Conservation (phyloP, 2,329 filamentous ascomycete genomes). For the Aspergillus hiratsukae region DNA sequence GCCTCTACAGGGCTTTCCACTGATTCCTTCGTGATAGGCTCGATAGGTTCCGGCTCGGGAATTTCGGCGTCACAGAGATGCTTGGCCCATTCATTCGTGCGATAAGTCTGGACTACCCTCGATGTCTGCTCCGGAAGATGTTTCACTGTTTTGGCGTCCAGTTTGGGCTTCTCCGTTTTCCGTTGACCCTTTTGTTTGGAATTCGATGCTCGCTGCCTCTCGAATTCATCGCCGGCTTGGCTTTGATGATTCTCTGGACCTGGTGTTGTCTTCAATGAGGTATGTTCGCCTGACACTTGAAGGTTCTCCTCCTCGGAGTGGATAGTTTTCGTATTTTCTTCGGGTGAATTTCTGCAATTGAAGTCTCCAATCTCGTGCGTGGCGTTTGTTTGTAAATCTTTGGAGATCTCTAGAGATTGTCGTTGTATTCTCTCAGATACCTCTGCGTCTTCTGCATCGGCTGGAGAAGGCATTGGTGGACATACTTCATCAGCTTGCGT, state of each 20-base stretch:
- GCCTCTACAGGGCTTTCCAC: conserved; percentile 25
- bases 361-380: background rate
- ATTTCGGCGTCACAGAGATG: conserved; percentile 73
- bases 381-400: background rate
- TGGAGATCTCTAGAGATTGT: background rate
- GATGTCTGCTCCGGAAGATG: conserved; percentile 68
- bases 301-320: background rate
- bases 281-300: background rate
- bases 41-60: conserved; percentile 56
- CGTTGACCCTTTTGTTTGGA: conserved; percentile 2
- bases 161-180: conserved; percentile 18
- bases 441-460: background rate
- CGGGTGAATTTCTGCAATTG: background rate
- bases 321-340: background rate
- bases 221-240: background rate
- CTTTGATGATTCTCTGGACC: background rate
- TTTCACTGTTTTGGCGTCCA: conserved; percentile 42
- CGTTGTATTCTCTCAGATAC: background rate
- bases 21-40: conserved; percentile 32
- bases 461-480: background rate
- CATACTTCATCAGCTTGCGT: background rate
- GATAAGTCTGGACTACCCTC: conserved; percentile 72
- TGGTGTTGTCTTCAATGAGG: background rate
- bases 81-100: conserved; percentile 96
- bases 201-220: background rate